Evolutionary conservation across 331 rosid species (phyloP), one percentile per base, ranked within the genome.

Genomic region (Phaseolus coccineus): DNA sequence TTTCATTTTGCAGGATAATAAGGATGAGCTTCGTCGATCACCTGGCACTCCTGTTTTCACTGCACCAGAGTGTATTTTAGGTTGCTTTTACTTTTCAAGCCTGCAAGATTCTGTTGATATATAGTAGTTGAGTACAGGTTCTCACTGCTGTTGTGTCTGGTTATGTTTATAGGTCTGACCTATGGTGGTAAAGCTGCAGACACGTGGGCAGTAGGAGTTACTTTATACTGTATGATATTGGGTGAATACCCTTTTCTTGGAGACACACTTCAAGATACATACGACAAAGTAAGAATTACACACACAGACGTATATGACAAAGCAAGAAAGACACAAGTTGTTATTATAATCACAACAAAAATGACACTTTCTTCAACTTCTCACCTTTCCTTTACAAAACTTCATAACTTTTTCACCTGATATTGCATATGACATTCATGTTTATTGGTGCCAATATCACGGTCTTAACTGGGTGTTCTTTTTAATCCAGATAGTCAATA

Each of bases 11-110:
- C 83, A 96, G 99, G 97, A 93, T 89, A 94, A 89, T 35, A 88
- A 91, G 72, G 99, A 96, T 44, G 90, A 89, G 78, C 97, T 96
- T 73, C 98, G 99, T 9, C 91, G 99, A 37, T 96, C 99, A 74
- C 99, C 99, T 6, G 99, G 99, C 48, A 96, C 99, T 85, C 99
- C 99, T 63, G 99, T 96, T 85, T 96, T 96, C 87, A 96, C 99
- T 53, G 99, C 99, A 77, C 98, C 99, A 13, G 99, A 96, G 80
- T 96, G 99, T 76, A 91, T 96, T 80, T 79, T 93, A 88, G 98
- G 99, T 93, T 55, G 72, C 79, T 31, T 14, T 64, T 12, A 74
- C 61, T 42, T 46, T 71, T 63, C 67, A 30, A 62, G 71, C 50
- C 15, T 62, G 52, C 40, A 19, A 44, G 40, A 65, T 80, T 19